These are phyloP conservation scores for Pseudoperonospora humuli DNA, from an alignment of 352 stramenopile species.

Conservation along the genomic window DNA sequence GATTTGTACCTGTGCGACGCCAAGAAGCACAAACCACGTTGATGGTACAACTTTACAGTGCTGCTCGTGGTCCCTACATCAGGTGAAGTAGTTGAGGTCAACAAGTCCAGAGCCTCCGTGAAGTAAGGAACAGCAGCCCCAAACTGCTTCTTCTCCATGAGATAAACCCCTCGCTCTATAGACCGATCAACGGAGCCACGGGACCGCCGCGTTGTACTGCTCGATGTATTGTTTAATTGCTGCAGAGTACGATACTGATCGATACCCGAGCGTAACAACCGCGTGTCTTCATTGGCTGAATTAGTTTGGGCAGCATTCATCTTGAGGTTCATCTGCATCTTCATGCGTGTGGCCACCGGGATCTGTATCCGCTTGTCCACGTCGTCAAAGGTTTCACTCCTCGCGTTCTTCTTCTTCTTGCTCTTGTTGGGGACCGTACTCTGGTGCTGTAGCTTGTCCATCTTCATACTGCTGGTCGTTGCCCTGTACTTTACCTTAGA, in stretches of 20 bases:
- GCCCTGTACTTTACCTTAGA: neutral
- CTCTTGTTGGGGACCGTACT: neutral
- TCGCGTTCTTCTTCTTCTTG: conserved; percentile 16
- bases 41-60: conserved; percentile 50
- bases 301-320: conserved; percentile 15
- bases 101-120: conserved; percentile 35
- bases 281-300: conserved; percentile 10
- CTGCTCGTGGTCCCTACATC: conserved; percentile 6
- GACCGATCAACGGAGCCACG: conserved; percentile 11
- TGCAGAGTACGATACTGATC: conserved; percentile 61
- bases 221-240: conserved; percentile 14
- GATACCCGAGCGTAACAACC: conserved; percentile 48
- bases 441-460: conserved; percentile 6
- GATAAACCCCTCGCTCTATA: conserved; percentile 28
- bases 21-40: conserved; percentile 56
- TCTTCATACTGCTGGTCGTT: conserved; percentile 18
- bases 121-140: conserved; percentile 47
- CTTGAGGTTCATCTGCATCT: conserved; percentile 41
- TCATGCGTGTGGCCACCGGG: conserved; percentile 41
- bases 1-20: conserved; percentile 42
- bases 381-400: conserved; percentile 25
- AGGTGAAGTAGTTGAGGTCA: conserved; percentile 6
- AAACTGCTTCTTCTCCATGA: conserved; percentile 55
- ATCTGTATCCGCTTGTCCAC: conserved; percentile 72
- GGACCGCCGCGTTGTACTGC: conserved; percentile 3